Evolutionary conservation across 176 grass and related monocot species (phyloP), one percentile per base, ranked within the genome.

Genomic region (Chloris gayana): DNA sequence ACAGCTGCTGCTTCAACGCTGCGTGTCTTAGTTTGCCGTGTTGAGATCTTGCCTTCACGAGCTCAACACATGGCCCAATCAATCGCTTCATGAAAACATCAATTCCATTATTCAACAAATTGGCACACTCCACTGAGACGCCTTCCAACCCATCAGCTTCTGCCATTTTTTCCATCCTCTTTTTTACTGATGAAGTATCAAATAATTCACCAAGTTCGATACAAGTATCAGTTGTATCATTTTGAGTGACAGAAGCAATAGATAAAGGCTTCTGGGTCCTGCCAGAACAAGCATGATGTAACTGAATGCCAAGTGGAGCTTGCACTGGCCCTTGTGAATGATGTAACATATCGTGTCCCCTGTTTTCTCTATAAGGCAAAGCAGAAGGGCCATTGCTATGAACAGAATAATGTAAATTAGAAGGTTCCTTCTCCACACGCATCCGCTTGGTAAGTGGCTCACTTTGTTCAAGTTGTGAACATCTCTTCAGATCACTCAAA

Each of bases 251-350:
- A 78, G 74, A 85, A 91, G 67, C 31, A 77, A 73, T 33, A 54
- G 65, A 22, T 69, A 87, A 91, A 25, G 75, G 70, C 79, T 82
- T 95, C 64, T 35, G 76, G 44, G 86, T 70, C 75, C 87, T 75
- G 71, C 75, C 82, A 31, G 83, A 81, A 88, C 80, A 91, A 39
- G 83, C 72, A 84, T 80, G 67, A 47, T 82, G 83, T 72, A 99
- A 91, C 13, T 86, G 90, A 78, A 93, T 91, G 35, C 96, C 92
- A 82, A 93, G 88, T 39, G 92, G 96, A 76, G 93, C 92, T 65
- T 88, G 71, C 21, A 67, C 49, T 14, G 74, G 76, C 72, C 50
- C 54, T 89, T 75, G 83, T 45, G 50, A 47, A 64, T 70, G 65
- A 26, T 88, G 37, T 78, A 70, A 47, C 81, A 33, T 87, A 88